phyloP scores from a whole-genome alignment of 768 basidiomycete species.

The Kwoniella sp. region DNA sequence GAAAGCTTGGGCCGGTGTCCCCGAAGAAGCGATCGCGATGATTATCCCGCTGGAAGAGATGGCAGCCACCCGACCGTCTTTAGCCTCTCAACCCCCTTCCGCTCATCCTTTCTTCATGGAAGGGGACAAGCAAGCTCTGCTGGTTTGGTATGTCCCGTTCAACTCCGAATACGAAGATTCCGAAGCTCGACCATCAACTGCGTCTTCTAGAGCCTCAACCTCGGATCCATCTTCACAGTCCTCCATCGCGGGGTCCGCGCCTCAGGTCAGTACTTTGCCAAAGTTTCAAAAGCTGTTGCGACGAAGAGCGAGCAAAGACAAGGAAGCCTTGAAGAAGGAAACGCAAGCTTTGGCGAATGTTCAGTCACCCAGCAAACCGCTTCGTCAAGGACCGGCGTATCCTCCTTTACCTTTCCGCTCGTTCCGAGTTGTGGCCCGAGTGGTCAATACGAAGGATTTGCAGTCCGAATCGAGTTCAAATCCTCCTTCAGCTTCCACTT shows the following conservation, averaged over 20 bases:
- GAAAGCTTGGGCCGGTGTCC: conserved; percentile 52
- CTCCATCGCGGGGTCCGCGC: conserved; percentile 1
- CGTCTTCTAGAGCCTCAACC: conserved; percentile 26
- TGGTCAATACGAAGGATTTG: conserved; percentile 73
- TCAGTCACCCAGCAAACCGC: not conserved
- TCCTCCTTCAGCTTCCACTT: not conserved
- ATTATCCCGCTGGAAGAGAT: conserved; percentile 45
- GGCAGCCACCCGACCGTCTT: not conserved
- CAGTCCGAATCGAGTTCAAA: conserved; percentile 51
- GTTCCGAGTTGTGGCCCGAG: conserved; percentile 74
- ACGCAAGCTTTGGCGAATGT: not conserved
- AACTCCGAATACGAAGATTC: conserved; percentile 44
- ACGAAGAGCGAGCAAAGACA: conserved; percentile 43
- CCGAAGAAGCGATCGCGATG: conserved; percentile 55
- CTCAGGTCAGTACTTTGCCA: conserved; percentile 31
- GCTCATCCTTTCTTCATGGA: conserved; percentile 18
- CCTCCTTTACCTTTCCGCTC: conserved; percentile 59
- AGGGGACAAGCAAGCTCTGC: conserved; percentile 58
- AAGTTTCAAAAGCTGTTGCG: conserved; percentile 51
- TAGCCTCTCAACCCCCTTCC: conserved; percentile 7
- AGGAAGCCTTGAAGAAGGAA: conserved; percentile 27
- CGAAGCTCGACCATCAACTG: conserved; percentile 27
- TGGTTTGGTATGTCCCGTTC: conserved; percentile 77
- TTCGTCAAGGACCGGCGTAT: conserved; percentile 6
- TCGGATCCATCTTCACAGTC: conserved; percentile 17